Percentiles rank a stretch among this genome's conserved stretches.
phyloP scores from a whole-genome alignment of 2,329 filamentous ascomycete species.

The Sphaerulina musiva region DNA sequence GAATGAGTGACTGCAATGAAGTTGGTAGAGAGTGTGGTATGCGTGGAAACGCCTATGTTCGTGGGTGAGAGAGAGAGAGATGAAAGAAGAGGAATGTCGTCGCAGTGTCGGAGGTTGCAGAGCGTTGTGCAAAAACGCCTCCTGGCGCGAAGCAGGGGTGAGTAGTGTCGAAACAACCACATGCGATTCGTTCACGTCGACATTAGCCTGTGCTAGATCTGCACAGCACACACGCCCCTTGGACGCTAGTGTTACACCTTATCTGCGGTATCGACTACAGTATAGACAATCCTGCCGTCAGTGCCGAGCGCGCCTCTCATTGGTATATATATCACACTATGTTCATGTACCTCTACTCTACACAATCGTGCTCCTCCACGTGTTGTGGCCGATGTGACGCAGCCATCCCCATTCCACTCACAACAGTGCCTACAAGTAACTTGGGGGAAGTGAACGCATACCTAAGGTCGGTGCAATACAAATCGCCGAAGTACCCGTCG shows the following conservation, averaged over 20 bases:
- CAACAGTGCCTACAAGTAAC: not conserved
- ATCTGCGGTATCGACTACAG: not conserved
- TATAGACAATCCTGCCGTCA: not conserved
- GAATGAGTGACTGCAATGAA: constrained; percentile 15
- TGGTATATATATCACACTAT: too few relatives aligned
- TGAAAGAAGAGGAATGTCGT: not conserved
- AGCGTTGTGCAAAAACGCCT: constrained; percentile 7
- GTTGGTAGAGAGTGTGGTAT: constrained; percentile 3
- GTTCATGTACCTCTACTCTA: too few relatives aligned
- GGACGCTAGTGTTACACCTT: not conserved
- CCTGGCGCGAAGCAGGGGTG: constrained; percentile 9
- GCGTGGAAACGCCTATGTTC: not conserved
- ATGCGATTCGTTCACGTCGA: constrained; percentile 3
- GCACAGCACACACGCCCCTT: constrained; percentile 3
- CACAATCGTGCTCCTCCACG: too few relatives aligned
- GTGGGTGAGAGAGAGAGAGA: not conserved
- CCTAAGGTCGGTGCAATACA: constrained; percentile 3
- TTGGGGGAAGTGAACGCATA: not conserved
- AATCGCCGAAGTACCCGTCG: constrained; percentile 1
- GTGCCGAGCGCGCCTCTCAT: not conserved
- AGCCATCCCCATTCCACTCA: not conserved
- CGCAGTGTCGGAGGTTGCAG: not conserved
- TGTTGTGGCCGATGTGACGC: too few relatives aligned
- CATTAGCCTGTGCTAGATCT: constrained; percentile 5
- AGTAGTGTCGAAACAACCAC: not conserved